Evolutionary conservation across 2,329 filamentous ascomycete species (phyloP), one percentile per base, ranked within the genome.

Genomic region (Taxawa tesnikishii): DNA sequence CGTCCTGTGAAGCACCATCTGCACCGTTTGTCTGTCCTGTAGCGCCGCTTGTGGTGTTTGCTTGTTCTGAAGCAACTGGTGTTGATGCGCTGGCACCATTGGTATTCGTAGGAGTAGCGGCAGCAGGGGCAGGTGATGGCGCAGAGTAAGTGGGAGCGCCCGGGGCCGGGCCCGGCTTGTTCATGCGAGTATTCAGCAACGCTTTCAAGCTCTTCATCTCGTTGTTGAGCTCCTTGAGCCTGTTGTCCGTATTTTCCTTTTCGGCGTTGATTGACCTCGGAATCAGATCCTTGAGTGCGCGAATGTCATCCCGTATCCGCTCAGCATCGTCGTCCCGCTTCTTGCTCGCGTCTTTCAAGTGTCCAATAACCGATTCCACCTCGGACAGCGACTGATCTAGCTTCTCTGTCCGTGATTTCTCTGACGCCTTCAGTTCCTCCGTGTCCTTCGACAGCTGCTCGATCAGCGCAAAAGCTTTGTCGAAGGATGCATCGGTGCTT

Each of bases 161-260:
- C 5, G 31, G 25, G 6, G 31, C 25, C 9, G 34, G 34, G 8
- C 19, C n/a, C 7, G 33, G 39, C 11, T 46, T 42, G 15, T 55
- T 52, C 27, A 79, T 65, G 26, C 75, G 61, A 53, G 76, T 79
- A 19, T 67, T 67, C 31, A 98, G 74, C 32, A 98, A 66, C 3
- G 83, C 82, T 69, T 94, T 96, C 47, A 98, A 63, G 53, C 87
- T 94, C 64, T 82, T 84, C 47, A 98, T 67, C 58, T 98, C 90
- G 5, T 68, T 72, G 43, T 83, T 82, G 43, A 98, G 73, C 47
- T 96, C 90, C 55, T 77, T 80, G 37, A 98, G 63, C 29, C 85
- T 71, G 43, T 66, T 71, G 51, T 96, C 87, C 15, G 82, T 83
- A 33, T 75, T 68, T 39, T 88, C 82, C 59, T 88, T 88, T 51